Percentiles rank a stretch among this genome's conserved stretches.
These are phyloP conservation scores for Starmera stellimalicola DNA, from an alignment of 1,139 yeast species.

Conservation along the genomic window DNA sequence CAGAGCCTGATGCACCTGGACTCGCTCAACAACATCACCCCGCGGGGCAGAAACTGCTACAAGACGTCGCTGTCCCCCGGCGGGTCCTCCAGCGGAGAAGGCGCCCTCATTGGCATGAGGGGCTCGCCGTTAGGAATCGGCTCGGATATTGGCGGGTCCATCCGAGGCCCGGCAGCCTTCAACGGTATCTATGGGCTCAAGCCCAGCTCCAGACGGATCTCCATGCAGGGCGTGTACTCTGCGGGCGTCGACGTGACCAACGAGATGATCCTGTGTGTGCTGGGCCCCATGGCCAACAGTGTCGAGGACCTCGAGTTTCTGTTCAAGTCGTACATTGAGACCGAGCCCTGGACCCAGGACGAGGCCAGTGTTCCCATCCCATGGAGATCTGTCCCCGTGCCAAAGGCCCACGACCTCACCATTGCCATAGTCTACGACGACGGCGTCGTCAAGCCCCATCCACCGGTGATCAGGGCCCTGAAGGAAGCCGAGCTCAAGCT, in stretches of 20 bases:
- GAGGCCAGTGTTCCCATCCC: slow-evolving; percentile 37
- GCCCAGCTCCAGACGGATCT: slow-evolving; percentile 37
- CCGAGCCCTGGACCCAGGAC: slow-evolving; percentile 46
- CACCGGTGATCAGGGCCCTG: slow-evolving; percentile 41
- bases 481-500: slow-evolving; percentile 23
- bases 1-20: slow-evolving; percentile 44
- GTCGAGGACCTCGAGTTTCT: slow-evolving; percentile 55
- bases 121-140: slow-evolving; percentile 55
- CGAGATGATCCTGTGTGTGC: slow-evolving; percentile 40
- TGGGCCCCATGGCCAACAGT: slow-evolving; percentile 47
- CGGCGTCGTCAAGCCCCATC: slow-evolving; percentile 32
- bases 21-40: slow-evolving; percentile 35
- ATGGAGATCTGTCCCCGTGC: slow-evolving; percentile 41
- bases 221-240: slow-evolving; percentile 33
- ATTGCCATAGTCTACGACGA: slow-evolving; percentile 26
- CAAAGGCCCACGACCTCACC: slow-evolving; percentile 27
- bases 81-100: slow-evolving; percentile 73
- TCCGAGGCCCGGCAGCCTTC: slow-evolving; percentile 43
- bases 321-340: slow-evolving; percentile 43
- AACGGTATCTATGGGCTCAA: slow-evolving; percentile 44
- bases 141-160: slow-evolving; percentile 54
- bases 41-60: slow-evolving; percentile 41
- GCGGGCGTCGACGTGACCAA: slow-evolving; percentile 47
- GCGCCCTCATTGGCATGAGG: slow-evolving; percentile 51
- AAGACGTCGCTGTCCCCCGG: slow-evolving; percentile 43